Evolutionary conservation across 164 flowering plant genomes (phyloP).

Genomic region (Vitis rupestris): DNA sequence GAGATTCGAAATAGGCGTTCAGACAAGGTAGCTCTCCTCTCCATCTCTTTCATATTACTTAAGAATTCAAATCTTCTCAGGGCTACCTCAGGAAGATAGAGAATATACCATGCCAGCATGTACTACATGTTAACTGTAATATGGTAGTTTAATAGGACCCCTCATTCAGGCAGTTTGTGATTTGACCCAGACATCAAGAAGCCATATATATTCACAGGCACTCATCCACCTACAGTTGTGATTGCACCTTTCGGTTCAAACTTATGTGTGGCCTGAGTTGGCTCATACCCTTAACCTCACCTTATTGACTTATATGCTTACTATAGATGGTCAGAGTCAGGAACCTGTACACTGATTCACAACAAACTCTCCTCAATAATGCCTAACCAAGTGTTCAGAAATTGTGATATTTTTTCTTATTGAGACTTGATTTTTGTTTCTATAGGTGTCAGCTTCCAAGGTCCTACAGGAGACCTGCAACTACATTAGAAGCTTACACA

Average conservation of each 20-base stretch:
- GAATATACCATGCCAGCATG: conserved; percentile 2
- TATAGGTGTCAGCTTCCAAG: conserved; percentile 60
- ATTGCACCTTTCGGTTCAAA: neutral
- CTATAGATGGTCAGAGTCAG: too few species aligned
- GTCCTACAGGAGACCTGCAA: conserved; percentile 78
- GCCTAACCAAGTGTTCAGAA: neutral
- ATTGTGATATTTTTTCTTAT: neutral
- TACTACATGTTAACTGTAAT: neutral
- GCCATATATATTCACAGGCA: neutral
- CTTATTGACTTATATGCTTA: neutral
- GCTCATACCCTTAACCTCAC: neutral
- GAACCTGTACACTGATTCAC: too few species aligned
- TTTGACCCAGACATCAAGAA: conserved; percentile 11
- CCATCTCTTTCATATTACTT: neutral
- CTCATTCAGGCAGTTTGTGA: neutral
- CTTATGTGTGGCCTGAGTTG: neutral
- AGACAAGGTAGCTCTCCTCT: conserved; percentile 39
- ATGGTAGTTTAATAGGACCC: neutral
- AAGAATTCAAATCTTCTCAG: neutral
- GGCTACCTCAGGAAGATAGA: neutral
- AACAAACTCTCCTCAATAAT: too few species aligned
- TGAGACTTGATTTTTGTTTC: neutral
- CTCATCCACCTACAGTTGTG: neutral
- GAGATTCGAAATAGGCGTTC: conserved; percentile 48
- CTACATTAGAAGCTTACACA: conserved; percentile 63